Evolutionary conservation across 2,329 filamentous ascomycete species (phyloP), one percentile per base, ranked within the genome.

Genomic region (Penicillium sp.): DNA sequence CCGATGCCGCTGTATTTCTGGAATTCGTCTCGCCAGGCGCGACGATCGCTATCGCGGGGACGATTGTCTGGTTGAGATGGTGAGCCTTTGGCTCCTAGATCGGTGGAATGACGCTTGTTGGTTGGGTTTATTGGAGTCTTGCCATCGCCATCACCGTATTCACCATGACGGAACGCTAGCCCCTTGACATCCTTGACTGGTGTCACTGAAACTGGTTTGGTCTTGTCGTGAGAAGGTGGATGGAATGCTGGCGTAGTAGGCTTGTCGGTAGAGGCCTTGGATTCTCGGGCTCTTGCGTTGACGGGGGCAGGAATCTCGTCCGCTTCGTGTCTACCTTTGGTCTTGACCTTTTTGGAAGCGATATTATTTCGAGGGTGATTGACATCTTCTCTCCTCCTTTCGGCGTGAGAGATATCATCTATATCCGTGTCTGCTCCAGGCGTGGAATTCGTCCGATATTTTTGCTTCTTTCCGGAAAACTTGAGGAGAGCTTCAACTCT

Each of bases 401-500:
- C 62, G 31, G 23, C 19, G 31, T 55, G 55, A 31, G 53, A 42
- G 24, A 48, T 18, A n/a, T 69, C 67, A 6, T 62, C 62, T 37
- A 60, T 56, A 23, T 56, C 56, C 16, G 59, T 61, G 21, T 65
- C 65, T 26, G 66, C 53, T 21, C 51, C 50, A 24, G 48, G 67
- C 11, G 67, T 62, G 18, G 64, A 65, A 51, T 61, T 62, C n/a
- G 65, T 59, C 11, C 58, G 59, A 37, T 61, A 55, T 4, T 55
- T 24, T 63, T 69, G 75, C 47, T 60, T 69, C 61, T 75, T 77
- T 36, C 68, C 69, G 21, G 71, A 71, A 45, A 79, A 75, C 60
- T 75, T 78, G 18, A 79, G 68, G 16, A 79, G 67, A 28, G 67
- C 74, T 54, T 79, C 75, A 28, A 83, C 74, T n/a, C 76, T 75